phyloP scores from a whole-genome alignment of 2,329 filamentous ascomycete species.

The Pyrenochaeta sp. region DNA sequence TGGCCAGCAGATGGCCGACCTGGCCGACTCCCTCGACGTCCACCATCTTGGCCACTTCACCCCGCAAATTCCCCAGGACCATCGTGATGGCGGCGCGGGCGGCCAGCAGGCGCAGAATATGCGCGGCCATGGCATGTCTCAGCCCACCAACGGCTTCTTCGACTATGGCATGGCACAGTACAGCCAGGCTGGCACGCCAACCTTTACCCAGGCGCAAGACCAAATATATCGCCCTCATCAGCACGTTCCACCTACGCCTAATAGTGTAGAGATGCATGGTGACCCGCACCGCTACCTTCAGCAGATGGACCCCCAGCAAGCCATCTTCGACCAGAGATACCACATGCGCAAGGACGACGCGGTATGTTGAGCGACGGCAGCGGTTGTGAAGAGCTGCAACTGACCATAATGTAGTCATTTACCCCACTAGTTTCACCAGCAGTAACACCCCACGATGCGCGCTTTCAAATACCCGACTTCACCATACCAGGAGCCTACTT shows the following conservation, averaged over 20 bases:
- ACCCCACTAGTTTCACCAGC: slow-evolving; percentile 86
- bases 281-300: slow-evolving; percentile 65
- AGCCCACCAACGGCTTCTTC: slow-evolving; percentile 41
- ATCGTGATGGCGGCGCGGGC: slow-evolving; percentile 29
- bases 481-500: slow-evolving; percentile 77
- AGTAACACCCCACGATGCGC: slow-evolving; percentile 78
- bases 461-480: slow-evolving; percentile 67
- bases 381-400: slow-evolving; percentile 15
- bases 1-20: slow-evolving; percentile 40
- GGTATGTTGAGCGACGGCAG: slow-evolving; percentile 53
- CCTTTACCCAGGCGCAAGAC: slow-evolving; percentile 54
- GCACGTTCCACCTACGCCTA: slow-evolving; percentile 80
- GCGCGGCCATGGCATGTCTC: slow-evolving; percentile 29
- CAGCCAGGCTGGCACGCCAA: slow-evolving; percentile 46
- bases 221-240: slow-evolving; percentile 60
- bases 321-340: slow-evolving; percentile 71
- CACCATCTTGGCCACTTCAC: slow-evolving; percentile 44
- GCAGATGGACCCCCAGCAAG: slow-evolving; percentile 63
- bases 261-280: slow-evolving; percentile 78
- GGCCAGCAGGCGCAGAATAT: slow-evolving; percentile 25
- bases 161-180: slow-evolving; percentile 45
- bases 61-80: slow-evolving; percentile 36
- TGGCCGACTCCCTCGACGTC: slow-evolving; percentile 43
- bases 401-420: slow-evolving; percentile 69
- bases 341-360: slow-evolving; percentile 74